These are phyloP conservation scores for Russula sp. DNA, from an alignment of 768 basidiomycete species.

Conservation along the genomic window DNA sequence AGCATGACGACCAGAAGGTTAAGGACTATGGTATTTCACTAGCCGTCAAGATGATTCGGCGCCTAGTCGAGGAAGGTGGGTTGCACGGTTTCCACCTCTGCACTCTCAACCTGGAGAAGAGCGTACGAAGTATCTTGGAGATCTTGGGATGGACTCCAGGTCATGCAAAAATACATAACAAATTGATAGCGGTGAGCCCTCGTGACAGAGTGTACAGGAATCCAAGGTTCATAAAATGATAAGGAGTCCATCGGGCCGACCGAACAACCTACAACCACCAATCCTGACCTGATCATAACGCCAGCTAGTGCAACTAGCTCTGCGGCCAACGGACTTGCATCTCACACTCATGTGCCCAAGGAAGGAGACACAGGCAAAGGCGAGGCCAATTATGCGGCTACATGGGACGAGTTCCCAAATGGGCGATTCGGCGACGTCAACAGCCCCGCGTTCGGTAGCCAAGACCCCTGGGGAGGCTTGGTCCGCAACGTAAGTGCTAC, in stretches of 20 bases:
- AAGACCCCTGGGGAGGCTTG: conserved; percentile 70
- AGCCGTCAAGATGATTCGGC: conserved; percentile 71
- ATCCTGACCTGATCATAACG: conserved; percentile 45
- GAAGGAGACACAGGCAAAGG: conserved; percentile 59
- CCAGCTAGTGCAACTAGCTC: conserved; percentile 56
- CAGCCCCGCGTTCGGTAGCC: conserved; percentile 88
- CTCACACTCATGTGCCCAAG: conserved; percentile 37
- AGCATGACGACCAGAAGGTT: conserved; percentile 91
- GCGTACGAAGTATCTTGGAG: conserved; percentile 80
- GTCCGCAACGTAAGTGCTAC: conserved; percentile 43
- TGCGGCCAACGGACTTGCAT: conserved; percentile 50
- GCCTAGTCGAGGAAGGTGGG: conserved; percentile 45
- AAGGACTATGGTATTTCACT: conserved; percentile 92
- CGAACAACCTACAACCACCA: conserved; percentile 24
- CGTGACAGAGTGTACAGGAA: not conserved
- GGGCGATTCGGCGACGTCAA: conserved; percentile 97
- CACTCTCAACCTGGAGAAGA: conserved; percentile 96
- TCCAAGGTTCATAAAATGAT: not conserved
- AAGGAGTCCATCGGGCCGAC: conserved; percentile 28
- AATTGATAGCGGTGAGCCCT: conserved; percentile 52
- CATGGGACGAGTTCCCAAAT: conserved; percentile 97
- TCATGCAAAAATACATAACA: conserved; percentile 42
- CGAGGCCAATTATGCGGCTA: conserved; percentile 67
- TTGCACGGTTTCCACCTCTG: conserved; percentile 86
- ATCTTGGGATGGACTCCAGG: conserved; percentile 58